A percentile compares a stretch with the other conserved stretches of the same genome.
Conservation (phyloP, 164 flowering plant species). For the Protea cynaroides region DNA sequence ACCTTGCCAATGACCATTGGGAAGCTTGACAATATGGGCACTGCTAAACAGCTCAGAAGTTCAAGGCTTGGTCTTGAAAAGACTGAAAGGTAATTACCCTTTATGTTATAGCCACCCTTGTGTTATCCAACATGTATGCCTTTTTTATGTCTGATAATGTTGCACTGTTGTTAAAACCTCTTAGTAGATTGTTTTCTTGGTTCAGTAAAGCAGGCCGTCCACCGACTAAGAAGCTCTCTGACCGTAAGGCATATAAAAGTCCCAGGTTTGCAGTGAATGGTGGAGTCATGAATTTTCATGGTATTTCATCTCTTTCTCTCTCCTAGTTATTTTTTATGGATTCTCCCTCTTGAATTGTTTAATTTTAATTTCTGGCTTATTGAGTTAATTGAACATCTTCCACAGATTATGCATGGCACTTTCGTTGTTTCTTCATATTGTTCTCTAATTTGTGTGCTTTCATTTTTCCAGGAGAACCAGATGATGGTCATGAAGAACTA, state of each 20-base stretch:
- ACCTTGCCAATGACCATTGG: slow-evolving; percentile 41
- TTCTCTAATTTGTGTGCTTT: background rate
- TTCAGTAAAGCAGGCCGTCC: slow-evolving; percentile 83
- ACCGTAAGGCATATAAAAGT: slow-evolving; percentile 68
- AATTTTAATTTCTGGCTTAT: too few species aligned
- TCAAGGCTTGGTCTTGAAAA: slow-evolving; percentile 56
- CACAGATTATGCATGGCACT: background rate
- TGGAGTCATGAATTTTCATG: slow-evolving; percentile 55
- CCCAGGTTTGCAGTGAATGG: slow-evolving; percentile 46
- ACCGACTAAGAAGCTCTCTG: slow-evolving; percentile 69
- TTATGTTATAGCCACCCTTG: slow-evolving; percentile 5
- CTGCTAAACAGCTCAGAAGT: slow-evolving; percentile 75
- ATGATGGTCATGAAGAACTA: slow-evolving; percentile 75
- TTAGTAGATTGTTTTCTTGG: slow-evolving; percentile 14
- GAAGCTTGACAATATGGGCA: slow-evolving; percentile 48
- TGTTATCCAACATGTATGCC: background rate
- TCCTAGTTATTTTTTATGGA: too few species aligned
- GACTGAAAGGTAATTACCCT: slow-evolving; percentile 50
- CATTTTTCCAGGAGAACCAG: slow-evolving; percentile 52
- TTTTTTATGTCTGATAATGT: background rate
- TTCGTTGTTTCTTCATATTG: background rate
- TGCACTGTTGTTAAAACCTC: slow-evolving; percentile 43
- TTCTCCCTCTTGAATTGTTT: too few species aligned
- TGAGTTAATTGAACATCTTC: background rate
- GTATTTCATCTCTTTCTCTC: slow-evolving; percentile 25